Evolutionary conservation across 2,329 filamentous ascomycete genomes (phyloP), one percentile per base, ranked within the genome.

Genomic region (Celoporthe dispersa): DNA sequence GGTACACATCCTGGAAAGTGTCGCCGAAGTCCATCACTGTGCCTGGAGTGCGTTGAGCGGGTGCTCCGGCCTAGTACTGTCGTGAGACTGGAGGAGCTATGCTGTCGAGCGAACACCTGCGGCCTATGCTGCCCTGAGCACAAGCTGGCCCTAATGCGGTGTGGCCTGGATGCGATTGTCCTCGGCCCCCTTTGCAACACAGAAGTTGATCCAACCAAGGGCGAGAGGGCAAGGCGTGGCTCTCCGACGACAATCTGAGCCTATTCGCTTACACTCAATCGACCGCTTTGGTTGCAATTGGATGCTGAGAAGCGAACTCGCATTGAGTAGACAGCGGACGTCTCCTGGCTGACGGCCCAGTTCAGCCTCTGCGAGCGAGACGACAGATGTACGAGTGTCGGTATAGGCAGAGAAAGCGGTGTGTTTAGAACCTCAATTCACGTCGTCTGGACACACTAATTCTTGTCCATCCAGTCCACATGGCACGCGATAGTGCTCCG

Each of bases 231-330:
- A 60, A 9, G 53, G 22, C 19, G 31, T 67, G 25, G 37, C 2
- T 48, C 25, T 33, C 28, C 11, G 37, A 33, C n/a, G 39, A 31
- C 11, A 51, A 28, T 16, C 19, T 37, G 53, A 19, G 6, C 25
- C 35, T 48, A 8, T 12, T n/a, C 16, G 53, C 25, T 19, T 37
- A 51, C 55, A 25, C 37, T 6, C 31, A 19, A 48, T 33, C 5
- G 53, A 25, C 41, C 3, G 25, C 22, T 14, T n/a, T 25, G 51
- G 53, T 35, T 53, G 53, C 39, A 19, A 48, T 48, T 60, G 25
- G 37, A 19, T 14, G 37, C 25, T 48, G 53, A 28, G 19, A 67
- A 67, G 64, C 53, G 64, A 67, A 48, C 53, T 19, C 28, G 16
- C 37, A 66, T 66, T 28, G 33, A 57, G n/a, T n/a, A 66, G 48